A percentile compares a stretch with the other conserved stretches of the same genome.
These are phyloP conservation scores for Furcasterigmium furcatum DNA, from an alignment of 2,329 filamentous ascomycete genomes.

Conservation along the genomic window DNA sequence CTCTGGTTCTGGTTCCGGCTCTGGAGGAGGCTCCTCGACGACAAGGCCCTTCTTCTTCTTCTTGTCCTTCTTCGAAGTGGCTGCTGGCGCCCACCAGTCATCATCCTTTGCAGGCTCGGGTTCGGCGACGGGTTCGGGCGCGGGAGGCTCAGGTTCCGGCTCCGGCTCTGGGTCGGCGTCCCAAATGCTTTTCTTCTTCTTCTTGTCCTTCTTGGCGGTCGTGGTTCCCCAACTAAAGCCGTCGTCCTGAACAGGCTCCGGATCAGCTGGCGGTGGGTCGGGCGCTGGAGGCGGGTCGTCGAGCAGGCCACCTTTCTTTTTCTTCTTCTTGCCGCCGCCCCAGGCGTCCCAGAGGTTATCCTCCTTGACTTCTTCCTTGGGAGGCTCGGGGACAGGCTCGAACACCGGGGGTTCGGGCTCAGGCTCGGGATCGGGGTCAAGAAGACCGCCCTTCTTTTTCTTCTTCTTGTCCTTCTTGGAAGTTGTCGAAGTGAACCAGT, in stretches of 20 bases:
- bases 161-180: conserved; percentile 9
- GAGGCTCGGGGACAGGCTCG: conserved; percentile 9
- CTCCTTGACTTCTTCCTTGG: conserved; percentile 14
- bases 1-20: conserved; percentile 18
- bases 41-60: conserved; percentile 33
- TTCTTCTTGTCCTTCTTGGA: conserved; percentile 5
- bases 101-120: conserved; percentile 13
- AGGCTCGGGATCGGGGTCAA: neutral
- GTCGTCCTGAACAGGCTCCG: conserved; percentile 16
- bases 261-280: conserved; percentile 13
- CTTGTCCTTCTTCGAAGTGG: conserved; percentile 28
- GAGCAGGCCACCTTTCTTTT: conserved; percentile 25
- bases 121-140: conserved; percentile 18
- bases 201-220: conserved; percentile 22
- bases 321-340: conserved; percentile 22
- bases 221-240: conserved; percentile 12
- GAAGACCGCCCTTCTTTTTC: conserved; percentile 1
- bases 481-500: conserved; percentile 7
- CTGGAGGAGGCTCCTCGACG: conserved; percentile 17
- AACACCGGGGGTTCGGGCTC: neutral
- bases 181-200: conserved; percentile 22
- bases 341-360: conserved; percentile 19
- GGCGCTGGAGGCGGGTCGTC: conserved; percentile 23
- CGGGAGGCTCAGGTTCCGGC: conserved; percentile 6
- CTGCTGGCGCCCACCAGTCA: conserved; percentile 16